These are phyloP conservation scores for Paecilomyces dactylethromorphus DNA, from an alignment of 2,329 filamentous ascomycete genomes.

Conservation along the genomic window DNA sequence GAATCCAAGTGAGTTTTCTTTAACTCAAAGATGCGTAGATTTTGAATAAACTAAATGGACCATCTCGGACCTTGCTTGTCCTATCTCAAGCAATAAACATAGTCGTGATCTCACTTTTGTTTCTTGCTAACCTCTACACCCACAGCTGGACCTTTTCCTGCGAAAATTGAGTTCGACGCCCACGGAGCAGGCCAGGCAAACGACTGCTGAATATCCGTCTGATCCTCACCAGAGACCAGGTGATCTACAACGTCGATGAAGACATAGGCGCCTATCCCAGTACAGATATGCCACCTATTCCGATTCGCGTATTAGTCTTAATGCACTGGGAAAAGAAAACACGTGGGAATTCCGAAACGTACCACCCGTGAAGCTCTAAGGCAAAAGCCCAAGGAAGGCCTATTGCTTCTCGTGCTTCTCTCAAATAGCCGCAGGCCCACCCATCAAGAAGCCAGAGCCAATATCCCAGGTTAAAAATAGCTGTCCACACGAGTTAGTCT, in stretches of 20 bases:
- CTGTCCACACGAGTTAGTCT: conserved; percentile 3
- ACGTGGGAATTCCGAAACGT: neutral
- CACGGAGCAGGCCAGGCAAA: conserved; percentile 16
- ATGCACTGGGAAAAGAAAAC: too few species aligned
- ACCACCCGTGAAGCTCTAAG: conserved; percentile 26
- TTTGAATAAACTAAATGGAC: too few species aligned
- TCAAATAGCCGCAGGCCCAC: conserved; percentile 14
- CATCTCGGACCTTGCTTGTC: too few species aligned
- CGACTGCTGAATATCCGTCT: neutral
- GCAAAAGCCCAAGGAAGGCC: conserved; percentile 18
- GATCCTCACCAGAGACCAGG: conserved; percentile 10
- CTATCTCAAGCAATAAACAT: too few species aligned
- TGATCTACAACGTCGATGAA: conserved; percentile 16
- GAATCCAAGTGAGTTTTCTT: too few species aligned
- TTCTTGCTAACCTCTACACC: too few species aligned
- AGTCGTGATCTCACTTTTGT: too few species aligned
- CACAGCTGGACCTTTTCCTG: conserved; percentile 1
- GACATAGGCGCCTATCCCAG: conserved; percentile 14
- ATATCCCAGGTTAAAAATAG: conserved; percentile 14
- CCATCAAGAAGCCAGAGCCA: conserved; percentile 19
- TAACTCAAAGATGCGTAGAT: too few species aligned
- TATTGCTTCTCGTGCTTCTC: conserved; percentile 9
- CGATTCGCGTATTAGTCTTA: neutral
- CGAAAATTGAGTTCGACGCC: conserved; percentile 12
- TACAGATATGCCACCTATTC: conserved; percentile 16